These are phyloP conservation scores for Entomortierella chlamydospora DNA, from an alignment of 192 early-diverging fungal species.

Conservation along the genomic window DNA sequence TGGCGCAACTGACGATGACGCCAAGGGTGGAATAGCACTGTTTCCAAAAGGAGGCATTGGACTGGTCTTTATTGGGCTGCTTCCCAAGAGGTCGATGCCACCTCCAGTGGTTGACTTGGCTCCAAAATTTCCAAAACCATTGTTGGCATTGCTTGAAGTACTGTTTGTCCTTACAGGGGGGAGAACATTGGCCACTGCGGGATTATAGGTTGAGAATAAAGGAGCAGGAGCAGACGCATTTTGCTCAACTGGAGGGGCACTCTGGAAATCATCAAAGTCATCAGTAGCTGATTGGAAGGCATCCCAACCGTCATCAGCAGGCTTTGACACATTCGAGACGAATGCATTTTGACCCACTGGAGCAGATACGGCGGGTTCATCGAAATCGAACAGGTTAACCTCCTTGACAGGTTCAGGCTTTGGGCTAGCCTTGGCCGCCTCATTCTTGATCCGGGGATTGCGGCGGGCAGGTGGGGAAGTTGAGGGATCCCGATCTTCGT, in stretches of 20 bases:
- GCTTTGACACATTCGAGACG: slow-evolving; percentile 41
- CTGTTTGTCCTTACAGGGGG: slow-evolving; percentile 31
- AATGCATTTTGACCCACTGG: slow-evolving; percentile 22
- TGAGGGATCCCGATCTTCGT: slow-evolving; percentile 37
- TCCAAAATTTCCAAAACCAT: slow-evolving; percentile 8
- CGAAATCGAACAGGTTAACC: slow-evolving; percentile 80
- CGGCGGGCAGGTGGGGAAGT: slow-evolving; percentile 39
- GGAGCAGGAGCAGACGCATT: slow-evolving; percentile 29
- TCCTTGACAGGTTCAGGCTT: slow-evolving; percentile 54
- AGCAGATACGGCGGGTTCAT: slow-evolving; percentile 54
- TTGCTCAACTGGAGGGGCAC: slow-evolving; percentile 55
- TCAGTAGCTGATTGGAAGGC: slow-evolving; percentile 53
- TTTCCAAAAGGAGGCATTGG: slow-evolving; percentile 16
- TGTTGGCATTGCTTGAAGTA: slow-evolving; percentile 23
- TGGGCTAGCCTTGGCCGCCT: slow-evolving; percentile 36
- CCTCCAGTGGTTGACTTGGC: slow-evolving; percentile 12
- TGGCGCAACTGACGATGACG: slow-evolving; percentile 1
- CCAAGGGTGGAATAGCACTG: slow-evolving; percentile 28
- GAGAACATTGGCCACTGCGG: slow-evolving; percentile 32
- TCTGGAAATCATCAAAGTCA: slow-evolving; percentile 79
- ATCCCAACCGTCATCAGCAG: slow-evolving; percentile 33
- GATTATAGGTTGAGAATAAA: slow-evolving; percentile 29
- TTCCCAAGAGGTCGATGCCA: slow-evolving; percentile 34
- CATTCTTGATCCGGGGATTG: slow-evolving; percentile 34
- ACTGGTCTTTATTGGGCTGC: slow-evolving; percentile 34